Percentiles rank a stretch among this genome's conserved stretches.
Evolutionary conservation across 306 rosid genomes (phyloP).

Genomic region (Rosa persica): DNA sequence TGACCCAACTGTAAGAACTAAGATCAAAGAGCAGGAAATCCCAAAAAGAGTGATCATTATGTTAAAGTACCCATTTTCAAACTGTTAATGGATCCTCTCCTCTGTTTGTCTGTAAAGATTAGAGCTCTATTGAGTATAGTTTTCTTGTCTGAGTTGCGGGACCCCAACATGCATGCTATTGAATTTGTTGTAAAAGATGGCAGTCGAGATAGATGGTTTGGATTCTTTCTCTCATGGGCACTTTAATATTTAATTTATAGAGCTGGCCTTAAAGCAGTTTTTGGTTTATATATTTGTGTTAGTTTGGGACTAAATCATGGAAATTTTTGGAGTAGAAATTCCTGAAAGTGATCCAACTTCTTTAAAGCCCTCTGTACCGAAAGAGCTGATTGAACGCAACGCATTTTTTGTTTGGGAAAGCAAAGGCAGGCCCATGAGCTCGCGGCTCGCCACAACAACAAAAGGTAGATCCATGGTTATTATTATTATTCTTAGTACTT

Average conservation of each 20-base stretch:
- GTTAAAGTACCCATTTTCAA: background rate
- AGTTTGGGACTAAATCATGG: slow-evolving; percentile 41
- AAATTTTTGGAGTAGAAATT: slow-evolving; percentile 35
- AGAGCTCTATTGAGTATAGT: background rate
- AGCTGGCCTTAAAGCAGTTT: background rate
- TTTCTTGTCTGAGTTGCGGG: slow-evolving; percentile 28
- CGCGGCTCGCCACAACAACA: slow-evolving; percentile 32
- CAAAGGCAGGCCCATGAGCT: slow-evolving; percentile 28
- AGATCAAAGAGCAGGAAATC: background rate
- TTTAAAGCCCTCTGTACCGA: slow-evolving; percentile 12
- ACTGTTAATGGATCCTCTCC: background rate
- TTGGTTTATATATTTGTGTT: background rate
- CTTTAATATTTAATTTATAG: background rate
- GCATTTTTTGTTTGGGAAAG: slow-evolving; percentile 27
- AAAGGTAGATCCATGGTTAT: slow-evolving; percentile 22
- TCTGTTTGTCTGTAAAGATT: background rate
- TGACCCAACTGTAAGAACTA: background rate
- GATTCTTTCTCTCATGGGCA: background rate
- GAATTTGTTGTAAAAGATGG: slow-evolving; percentile 44
- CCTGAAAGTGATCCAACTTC: slow-evolving; percentile 27
- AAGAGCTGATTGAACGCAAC: slow-evolving; percentile 26
- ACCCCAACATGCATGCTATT: slow-evolving; percentile 33
- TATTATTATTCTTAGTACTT: background rate
- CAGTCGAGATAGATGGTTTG: slow-evolving; percentile 31
- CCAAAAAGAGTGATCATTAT: background rate